Conservation (phyloP, 768 basidiomycete genomes). For the Suillus alpinus region DNA sequence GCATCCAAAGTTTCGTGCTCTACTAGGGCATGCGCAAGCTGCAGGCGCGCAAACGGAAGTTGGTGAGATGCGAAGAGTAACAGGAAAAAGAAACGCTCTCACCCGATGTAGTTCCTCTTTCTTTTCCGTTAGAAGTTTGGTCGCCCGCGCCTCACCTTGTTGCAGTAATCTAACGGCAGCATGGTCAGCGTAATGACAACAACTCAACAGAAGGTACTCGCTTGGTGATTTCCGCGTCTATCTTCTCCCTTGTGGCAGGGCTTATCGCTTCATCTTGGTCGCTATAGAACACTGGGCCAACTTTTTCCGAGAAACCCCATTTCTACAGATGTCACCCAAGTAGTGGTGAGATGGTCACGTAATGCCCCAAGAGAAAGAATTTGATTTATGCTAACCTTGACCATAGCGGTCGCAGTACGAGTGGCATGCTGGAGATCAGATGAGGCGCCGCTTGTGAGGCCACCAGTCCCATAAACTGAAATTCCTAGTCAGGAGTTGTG, state of each 20-base stretch:
- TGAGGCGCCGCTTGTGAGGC: slow-evolving; percentile 88
- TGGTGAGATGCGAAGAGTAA: neutral
- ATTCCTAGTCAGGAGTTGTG: slow-evolving; percentile 11
- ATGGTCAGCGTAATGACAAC: neutral
- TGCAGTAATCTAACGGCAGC: slow-evolving; percentile 52
- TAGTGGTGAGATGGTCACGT: neutral
- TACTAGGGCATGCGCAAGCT: slow-evolving; percentile 90
- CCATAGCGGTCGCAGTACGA: slow-evolving; percentile 78
- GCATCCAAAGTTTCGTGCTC: slow-evolving; percentile 92
- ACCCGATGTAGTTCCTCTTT: slow-evolving; percentile 77
- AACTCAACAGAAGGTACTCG: slow-evolving; percentile 37
- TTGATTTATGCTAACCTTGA: slow-evolving; percentile 58
- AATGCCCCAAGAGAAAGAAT: slow-evolving; percentile 6
- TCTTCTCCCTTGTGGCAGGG: slow-evolving; percentile 73
- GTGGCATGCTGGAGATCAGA: slow-evolving; percentile 86
- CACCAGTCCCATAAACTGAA: slow-evolving; percentile 82
- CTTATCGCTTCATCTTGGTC: slow-evolving; percentile 71
- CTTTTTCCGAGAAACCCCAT: slow-evolving; percentile 74
- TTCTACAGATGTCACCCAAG: slow-evolving; percentile 37
- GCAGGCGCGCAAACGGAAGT: slow-evolving; percentile 1
- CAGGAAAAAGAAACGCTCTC: slow-evolving; percentile 18
- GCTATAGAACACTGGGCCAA: slow-evolving; percentile 82
- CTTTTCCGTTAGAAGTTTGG: slow-evolving; percentile 58
- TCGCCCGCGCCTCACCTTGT: slow-evolving; percentile 66
- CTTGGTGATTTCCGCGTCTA: slow-evolving; percentile 85